phyloP scores from a whole-genome alignment of 2,329 filamentous ascomycete species.

The Diaporthe velutina region DNA sequence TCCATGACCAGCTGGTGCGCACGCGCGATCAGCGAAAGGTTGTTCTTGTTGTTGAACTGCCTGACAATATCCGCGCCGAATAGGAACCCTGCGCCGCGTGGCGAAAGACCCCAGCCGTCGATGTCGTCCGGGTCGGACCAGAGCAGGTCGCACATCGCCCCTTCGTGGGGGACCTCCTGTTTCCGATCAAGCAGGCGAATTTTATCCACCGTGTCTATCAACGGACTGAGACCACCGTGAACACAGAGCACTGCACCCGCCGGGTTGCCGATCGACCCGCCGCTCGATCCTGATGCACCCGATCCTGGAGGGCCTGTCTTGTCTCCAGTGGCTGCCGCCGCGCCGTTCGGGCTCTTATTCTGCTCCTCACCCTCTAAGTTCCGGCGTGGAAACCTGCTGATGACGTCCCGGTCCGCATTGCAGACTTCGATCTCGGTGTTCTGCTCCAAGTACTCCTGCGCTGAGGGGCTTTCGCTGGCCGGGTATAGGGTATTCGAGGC shows the following conservation, averaged over 20 bases:
- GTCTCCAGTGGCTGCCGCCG: conserved; percentile 50
- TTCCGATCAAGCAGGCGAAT: conserved; percentile 95
- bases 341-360: conserved; percentile 43
- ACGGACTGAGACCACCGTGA: conserved; percentile 90
- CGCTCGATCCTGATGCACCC: conserved; percentile 79
- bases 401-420: conserved; percentile 84
- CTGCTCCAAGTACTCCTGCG: conserved; percentile 68
- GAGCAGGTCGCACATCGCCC: conserved; percentile 97
- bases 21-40: conserved; percentile 90
- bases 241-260: conserved; percentile 93
- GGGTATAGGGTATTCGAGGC: conserved; percentile 75
- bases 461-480: conserved; percentile 59
- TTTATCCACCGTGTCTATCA: conserved; percentile 95
- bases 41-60: conserved; percentile 94
- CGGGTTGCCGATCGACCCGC: conserved; percentile 73
- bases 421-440: conserved; percentile 95
- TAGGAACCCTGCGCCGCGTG: conserved; percentile 93
- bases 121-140: conserved; percentile 99
- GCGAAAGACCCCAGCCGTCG: conserved; percentile 95
- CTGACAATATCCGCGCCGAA: conserved; percentile 97
- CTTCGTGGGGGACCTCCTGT: conserved; percentile 98
- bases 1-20: conserved; percentile 99
- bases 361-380: conserved; percentile 40
- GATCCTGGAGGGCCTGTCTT: conserved; percentile 83
- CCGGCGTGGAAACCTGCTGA: conserved; percentile 76